Percentiles rank a stretch among this genome's conserved stretches.
These are phyloP conservation scores for Marsdenia floribunda DNA, from an alignment of 257 asterid species.

Conservation along the genomic window DNA sequence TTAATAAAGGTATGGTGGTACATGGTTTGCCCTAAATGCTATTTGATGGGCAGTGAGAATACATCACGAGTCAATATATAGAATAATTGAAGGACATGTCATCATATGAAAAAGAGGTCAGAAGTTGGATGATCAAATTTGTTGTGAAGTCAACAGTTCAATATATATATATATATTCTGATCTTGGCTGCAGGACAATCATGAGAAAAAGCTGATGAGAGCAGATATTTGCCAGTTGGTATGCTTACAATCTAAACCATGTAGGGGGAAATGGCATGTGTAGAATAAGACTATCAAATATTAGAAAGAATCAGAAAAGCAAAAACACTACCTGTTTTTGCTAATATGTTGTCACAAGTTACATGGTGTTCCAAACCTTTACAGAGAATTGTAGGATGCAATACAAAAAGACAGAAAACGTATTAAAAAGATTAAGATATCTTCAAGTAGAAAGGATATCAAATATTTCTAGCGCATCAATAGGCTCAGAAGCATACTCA, in stretches of 20 bases:
- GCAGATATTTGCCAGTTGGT: neutral
- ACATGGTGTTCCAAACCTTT: neutral
- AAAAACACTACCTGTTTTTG: neutral
- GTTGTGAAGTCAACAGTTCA: neutral
- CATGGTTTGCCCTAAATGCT: neutral
- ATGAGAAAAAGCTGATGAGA: neutral
- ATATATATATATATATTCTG: neutral
- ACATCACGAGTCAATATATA: neutral
- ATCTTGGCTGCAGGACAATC: neutral
- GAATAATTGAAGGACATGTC: neutral
- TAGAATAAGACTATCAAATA: neutral
- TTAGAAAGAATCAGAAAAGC: neutral
- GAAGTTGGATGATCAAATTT: neutral
- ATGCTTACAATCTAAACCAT: neutral
- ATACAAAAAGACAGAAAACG: neutral
- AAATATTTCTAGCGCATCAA: conserved; percentile 77
- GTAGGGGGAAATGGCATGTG: neutral
- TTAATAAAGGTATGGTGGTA: neutral
- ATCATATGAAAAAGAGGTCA: neutral
- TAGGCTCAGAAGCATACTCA: conserved; percentile 57
- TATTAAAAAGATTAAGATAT: neutral
- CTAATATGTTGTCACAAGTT: neutral
- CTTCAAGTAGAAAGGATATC: conserved; percentile 64
- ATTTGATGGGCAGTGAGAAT: neutral
- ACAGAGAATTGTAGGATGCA: neutral